These are phyloP conservation scores for Neurospora sp. DNA, from an alignment of 495 filamentous ascomycete species.

Conservation along the genomic window DNA sequence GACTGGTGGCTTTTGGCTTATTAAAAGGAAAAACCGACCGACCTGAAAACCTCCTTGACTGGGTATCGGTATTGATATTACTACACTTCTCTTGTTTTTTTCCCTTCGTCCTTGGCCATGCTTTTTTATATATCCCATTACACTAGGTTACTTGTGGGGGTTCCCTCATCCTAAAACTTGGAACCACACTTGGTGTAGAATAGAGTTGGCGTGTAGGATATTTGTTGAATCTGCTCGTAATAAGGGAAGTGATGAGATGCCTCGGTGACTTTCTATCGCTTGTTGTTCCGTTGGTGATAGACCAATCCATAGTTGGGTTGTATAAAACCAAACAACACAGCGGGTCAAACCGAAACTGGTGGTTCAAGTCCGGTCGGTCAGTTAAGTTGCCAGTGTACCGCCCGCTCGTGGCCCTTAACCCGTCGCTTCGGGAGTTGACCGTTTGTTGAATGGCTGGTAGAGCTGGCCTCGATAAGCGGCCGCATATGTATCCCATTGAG, in stretches of 20 bases:
- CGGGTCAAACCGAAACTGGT: too few relatives aligned
- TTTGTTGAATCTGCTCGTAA: neutral
- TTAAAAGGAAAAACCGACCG: neutral
- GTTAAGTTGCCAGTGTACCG: too few relatives aligned
- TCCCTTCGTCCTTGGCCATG: neutral
- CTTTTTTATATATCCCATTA: neutral
- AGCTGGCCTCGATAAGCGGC: neutral
- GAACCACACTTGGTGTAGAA: neutral
- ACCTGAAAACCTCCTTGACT: neutral
- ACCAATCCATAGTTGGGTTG: too few relatives aligned
- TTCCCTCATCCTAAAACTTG: neutral
- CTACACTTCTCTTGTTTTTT: neutral
- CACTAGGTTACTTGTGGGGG: neutral
- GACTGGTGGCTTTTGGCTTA: neutral
- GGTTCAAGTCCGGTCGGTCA: too few relatives aligned
- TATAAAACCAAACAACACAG: too few relatives aligned
- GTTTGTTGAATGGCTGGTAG: neutral
- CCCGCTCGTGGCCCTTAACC: neutral
- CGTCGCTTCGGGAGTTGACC: neutral
- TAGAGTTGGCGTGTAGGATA: neutral
- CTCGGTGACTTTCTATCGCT: too few relatives aligned
- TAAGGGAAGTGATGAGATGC: neutral
- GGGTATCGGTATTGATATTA: neutral
- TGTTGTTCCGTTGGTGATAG: too few relatives aligned
- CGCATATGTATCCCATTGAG: neutral